These are phyloP conservation scores for Gaertneriomyces sp. DNA, from an alignment of 192 early-diverging fungal species.

Conservation along the genomic window DNA sequence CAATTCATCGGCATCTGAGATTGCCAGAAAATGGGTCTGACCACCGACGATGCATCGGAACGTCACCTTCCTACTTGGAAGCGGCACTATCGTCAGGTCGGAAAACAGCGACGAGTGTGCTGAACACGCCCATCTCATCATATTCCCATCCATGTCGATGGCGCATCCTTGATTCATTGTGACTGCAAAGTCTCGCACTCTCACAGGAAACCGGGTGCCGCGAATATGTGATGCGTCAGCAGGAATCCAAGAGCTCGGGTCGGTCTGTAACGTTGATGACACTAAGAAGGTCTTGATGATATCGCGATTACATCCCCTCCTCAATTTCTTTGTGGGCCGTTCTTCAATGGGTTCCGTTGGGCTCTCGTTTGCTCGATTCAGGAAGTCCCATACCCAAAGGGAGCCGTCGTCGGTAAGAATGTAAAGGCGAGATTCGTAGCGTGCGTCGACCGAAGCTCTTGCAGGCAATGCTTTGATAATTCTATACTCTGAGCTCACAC, in stretches of 20 bases:
- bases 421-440: neutral
- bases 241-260: neutral
- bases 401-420: neutral
- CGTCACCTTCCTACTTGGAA: neutral
- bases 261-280: neutral
- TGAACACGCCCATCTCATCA: neutral
- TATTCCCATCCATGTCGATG: neutral
- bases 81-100: too few relatives aligned
- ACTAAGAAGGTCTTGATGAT: neutral
- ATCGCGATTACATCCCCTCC: neutral
- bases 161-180: constrained; percentile 3
- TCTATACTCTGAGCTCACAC: neutral
- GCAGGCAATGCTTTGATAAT: constrained; percentile 2
- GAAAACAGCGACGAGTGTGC: neutral
- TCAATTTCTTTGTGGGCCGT: neutral
- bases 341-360: neutral
- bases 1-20: neutral
- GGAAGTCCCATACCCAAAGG: neutral
- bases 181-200: constrained; percentile 11
- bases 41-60: constrained; percentile 2
- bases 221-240: neutral
- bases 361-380: neutral
- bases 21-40: constrained; percentile 10
- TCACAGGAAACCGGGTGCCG: neutral
- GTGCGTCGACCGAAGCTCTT: neutral